Base-by-base conservation (phyloP, 129 eudicot genomes). In the Silybum marianum region DNA sequence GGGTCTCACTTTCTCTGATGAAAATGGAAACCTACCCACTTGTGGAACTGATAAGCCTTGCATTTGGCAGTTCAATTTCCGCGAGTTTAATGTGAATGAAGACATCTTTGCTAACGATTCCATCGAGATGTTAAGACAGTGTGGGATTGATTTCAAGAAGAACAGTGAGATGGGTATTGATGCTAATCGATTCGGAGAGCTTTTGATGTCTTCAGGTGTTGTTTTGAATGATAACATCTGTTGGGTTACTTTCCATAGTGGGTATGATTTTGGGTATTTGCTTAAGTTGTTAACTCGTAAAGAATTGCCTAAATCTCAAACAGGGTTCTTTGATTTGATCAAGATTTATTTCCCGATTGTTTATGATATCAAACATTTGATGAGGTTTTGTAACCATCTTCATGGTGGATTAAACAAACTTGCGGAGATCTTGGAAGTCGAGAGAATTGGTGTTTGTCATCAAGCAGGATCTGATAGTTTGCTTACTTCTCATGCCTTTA, bases 391-490 rank as follows among this genome's bases (percentile, higher is more conserved):
- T 65, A 90, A 90, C 54, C 85, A 86, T 78, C 92, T 90, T 83
- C 95, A 90, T 82, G 95, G 95, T 76, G 95, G 95, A 62, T 81
- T 90, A 68, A 90, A 90, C 74, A 88, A 88, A 83, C 89, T 90
- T 65, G 95, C 92, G 1, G 95, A 90, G 75, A 84, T 90, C 39
- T 84, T 90, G 87, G 95, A 90, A 63, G 89, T 90, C 36, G 80
- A 90, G 82, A 82, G 95, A 78, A 71, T 88, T 72, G 95, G 95
- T 18, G 82, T 88, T 62, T 86, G 91, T 25, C 94, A 90, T 79
- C 94, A 90, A 46, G 94, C 94, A 9, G 94, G 94, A 69, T 90
- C 94, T 5, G 94, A 90, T 84, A 90, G 94, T 71, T 82, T 90
- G 85, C 89, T 90, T 48, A 90, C 95, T 18, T 82, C 86, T 42